phyloP scores from a whole-genome alignment of 306 rosid species.

The Quercus glauca region DNA sequence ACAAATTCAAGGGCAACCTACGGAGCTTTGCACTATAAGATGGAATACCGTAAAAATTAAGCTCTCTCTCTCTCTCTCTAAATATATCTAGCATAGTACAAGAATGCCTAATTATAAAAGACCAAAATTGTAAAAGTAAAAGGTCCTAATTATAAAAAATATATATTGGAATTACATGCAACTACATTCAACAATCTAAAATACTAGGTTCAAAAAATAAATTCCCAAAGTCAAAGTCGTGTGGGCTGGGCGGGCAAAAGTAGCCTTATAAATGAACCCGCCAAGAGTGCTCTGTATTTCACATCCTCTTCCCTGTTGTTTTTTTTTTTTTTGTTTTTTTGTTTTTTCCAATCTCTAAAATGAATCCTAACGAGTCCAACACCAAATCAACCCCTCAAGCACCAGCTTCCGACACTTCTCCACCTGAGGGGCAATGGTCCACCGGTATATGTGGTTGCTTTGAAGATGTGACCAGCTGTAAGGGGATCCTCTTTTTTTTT shows the following conservation, averaged over 20 bases:
- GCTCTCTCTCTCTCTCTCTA: no score
- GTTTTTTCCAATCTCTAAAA: neutral
- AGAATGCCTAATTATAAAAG: no score
- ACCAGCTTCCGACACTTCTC: neutral
- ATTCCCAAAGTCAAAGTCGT: no score
- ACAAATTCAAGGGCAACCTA: neutral
- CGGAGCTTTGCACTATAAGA: neutral
- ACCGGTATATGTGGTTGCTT: neutral
- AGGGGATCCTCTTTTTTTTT: neutral
- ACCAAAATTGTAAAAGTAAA: no score
- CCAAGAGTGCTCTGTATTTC: neutral
- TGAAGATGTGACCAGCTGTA: neutral
- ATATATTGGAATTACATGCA: no score
- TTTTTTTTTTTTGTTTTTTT: neutral
- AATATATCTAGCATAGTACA: no score
- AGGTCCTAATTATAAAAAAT: no score
- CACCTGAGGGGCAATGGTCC: neutral
- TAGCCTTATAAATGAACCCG: neutral
- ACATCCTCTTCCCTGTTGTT: neutral
- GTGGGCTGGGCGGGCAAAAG: no score
- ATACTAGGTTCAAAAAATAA: no score
- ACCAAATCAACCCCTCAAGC: neutral
- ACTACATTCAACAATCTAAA: no score
- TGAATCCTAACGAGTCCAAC: neutral
- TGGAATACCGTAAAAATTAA: no score